Percentiles rank a stretch among this genome's conserved stretches.
Evolutionary conservation across 192 early-diverging fungal genomes (phyloP).

Genomic region (Umbelopsis sp.): DNA sequence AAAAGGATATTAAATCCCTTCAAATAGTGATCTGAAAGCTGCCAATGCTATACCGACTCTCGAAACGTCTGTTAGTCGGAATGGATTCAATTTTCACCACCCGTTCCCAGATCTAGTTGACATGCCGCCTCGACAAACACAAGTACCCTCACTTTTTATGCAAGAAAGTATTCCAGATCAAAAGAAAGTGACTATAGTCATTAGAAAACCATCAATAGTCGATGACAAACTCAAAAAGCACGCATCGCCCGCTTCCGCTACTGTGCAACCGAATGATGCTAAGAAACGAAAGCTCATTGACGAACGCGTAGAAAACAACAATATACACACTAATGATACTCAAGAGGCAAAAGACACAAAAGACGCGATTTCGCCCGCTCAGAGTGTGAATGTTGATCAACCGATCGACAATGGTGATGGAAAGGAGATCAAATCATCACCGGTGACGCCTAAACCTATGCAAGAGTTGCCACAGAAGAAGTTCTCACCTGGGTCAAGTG

Average conservation of each 20-base stretch:
- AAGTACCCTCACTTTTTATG: conserved; percentile 1
- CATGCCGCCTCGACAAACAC: background rate
- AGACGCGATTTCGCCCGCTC: background rate
- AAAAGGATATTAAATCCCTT: background rate
- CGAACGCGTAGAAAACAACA: background rate
- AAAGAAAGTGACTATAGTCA: background rate
- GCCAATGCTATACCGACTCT: background rate
- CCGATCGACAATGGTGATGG: background rate
- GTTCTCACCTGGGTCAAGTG: background rate
- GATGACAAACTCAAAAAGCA: conserved; percentile 3
- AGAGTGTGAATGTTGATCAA: background rate
- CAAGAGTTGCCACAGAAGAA: background rate
- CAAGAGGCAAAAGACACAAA: background rate
- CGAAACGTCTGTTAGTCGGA: background rate
- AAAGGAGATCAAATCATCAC: conserved; percentile 6
- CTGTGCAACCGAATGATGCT: background rate
- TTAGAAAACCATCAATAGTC: background rate
- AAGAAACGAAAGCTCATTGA: conserved; percentile 4
- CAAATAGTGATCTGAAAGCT: background rate
- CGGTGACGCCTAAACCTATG: background rate
- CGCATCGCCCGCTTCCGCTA: background rate
- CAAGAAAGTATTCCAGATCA: background rate
- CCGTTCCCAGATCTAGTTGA: conserved; percentile 3
- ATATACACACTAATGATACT: background rate
- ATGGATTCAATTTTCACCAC: conserved; percentile 18